Percentiles rank a stretch among this genome's conserved stretches.
Conservation (phyloP, 495 filamentous ascomycete species). For the Tuber melanosporum region DNA sequence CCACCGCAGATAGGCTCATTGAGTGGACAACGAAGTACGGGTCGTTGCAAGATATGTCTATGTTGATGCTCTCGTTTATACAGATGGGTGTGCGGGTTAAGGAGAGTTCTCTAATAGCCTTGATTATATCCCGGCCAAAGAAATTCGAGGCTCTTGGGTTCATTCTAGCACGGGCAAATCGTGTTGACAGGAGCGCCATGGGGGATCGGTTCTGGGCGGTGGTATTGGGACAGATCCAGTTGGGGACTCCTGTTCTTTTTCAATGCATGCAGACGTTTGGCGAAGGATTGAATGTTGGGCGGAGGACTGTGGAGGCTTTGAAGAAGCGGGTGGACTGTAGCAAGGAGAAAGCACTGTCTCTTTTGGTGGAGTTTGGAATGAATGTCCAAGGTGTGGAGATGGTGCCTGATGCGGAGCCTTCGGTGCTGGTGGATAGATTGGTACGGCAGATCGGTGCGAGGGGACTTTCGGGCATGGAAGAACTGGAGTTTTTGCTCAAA, state of each 20-base stretch:
- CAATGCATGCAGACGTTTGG: constrained; percentile 28
- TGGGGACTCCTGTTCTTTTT: constrained; percentile 23
- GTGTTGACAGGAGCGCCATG: constrained; percentile 19
- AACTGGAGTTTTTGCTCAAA: constrained; percentile 9
- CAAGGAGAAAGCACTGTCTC: constrained; percentile 19
- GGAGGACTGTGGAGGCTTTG: constrained; percentile 25
- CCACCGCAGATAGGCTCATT: constrained; percentile 24
- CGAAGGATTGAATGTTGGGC: constrained; percentile 23
- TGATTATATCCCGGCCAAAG: constrained; percentile 22
- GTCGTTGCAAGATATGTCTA: constrained; percentile 20
- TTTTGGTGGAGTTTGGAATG: constrained; percentile 32
- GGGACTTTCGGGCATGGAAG: constrained; percentile 13
- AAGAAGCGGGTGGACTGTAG: constrained; percentile 21
- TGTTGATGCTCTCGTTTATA: constrained; percentile 22
- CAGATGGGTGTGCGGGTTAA: constrained; percentile 15
- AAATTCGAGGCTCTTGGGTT: constrained; percentile 35
- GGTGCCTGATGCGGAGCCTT: background rate
- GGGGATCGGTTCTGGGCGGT: constrained; percentile 37
- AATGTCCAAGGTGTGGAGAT: background rate
- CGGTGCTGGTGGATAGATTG: background rate
- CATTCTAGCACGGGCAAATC: constrained; percentile 24
- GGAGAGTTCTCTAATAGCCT: constrained; percentile 21
- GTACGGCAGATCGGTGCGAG: background rate
- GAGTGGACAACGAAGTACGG: constrained; percentile 26
- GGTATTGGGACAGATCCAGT: constrained; percentile 13